Evolutionary conservation across 2,329 filamentous ascomycete species (phyloP), one percentile per base, ranked within the genome.

Genomic region (Talaromyces sp.): DNA sequence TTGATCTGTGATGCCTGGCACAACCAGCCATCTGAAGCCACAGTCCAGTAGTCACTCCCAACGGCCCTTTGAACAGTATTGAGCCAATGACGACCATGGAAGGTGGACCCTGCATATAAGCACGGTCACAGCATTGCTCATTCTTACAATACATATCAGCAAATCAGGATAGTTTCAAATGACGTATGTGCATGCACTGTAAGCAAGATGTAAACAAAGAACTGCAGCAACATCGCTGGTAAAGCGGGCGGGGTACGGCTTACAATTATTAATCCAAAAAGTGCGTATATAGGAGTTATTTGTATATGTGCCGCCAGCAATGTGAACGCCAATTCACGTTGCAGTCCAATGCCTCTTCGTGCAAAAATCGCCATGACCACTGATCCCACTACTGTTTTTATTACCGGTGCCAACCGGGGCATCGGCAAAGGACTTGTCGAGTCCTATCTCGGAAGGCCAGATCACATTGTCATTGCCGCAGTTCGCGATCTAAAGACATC

Each of bases 31-130:
- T 13, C 14, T 1, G 52, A 27, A 46, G 52, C 57, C 9, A 58
- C 57, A 46, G n/a, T 24, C 57, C 57, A 58, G 10, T 58, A 54
- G 14, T 58, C 57, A 32, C 50, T 58, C 7, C 57, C 57, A 3
- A 58, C 57, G 24, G 41, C 50, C 50, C 3, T 27, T 27, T 27
- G 26, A 27, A 6, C 6, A 6, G 26, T 27, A 6, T 27, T 27
- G 3, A 27, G 3, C 26, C 26, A 27, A 27, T 27, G n/a, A n/a
- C n/a, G n/a, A n/a, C n/a, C 26, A 27, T 27, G 26, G 26, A 27
- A 27, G 26, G 6, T 27, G 6, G 3, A 27, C 26, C 6, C 26
- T 27, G 26, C 26, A 27, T 27, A 27, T 27, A 27, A 27, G 6
- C 26, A 27, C 26, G 3, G 26, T 27, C 3, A 27, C 26, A 3